These are phyloP conservation scores for Metschnikowia gelsemii DNA, from an alignment of 805 yeast species.

Conservation along the genomic window DNA sequence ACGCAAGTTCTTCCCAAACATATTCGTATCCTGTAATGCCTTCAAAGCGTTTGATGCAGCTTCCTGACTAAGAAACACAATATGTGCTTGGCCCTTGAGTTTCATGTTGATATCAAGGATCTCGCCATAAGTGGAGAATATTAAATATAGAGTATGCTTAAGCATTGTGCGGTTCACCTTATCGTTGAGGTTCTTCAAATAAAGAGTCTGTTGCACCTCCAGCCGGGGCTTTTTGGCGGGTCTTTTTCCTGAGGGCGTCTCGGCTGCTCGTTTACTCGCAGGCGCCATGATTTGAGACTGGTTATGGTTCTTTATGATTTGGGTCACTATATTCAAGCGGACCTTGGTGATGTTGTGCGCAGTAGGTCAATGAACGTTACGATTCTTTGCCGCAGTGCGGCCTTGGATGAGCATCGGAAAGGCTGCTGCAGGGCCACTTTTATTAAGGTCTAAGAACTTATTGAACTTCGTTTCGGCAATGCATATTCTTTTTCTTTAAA, in stretches of 20 bases:
- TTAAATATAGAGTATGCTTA: slow-evolving; percentile 53
- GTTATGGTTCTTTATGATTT: too few species aligned
- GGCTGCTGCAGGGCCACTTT: too few species aligned
- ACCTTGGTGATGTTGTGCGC: too few species aligned
- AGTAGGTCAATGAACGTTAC: too few species aligned
- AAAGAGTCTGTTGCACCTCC: slow-evolving; percentile 47
- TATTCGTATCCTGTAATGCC: slow-evolving; percentile 43
- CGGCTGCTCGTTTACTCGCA: slow-evolving; percentile 6
- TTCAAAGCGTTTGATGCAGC: slow-evolving; percentile 54
- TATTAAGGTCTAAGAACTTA: too few species aligned
- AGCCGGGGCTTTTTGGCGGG: slow-evolving; percentile 14
- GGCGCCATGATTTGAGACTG: slow-evolving; percentile 9
- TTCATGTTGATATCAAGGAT: slow-evolving; percentile 52
- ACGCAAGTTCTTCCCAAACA: slow-evolving; percentile 50
- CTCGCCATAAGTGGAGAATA: slow-evolving; percentile 66
- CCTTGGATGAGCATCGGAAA: too few species aligned
- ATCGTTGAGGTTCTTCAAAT: slow-evolving; percentile 59
- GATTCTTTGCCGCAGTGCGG: too few species aligned
- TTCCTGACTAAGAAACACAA: slow-evolving; percentile 47
- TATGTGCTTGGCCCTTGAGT: slow-evolving; percentile 67
- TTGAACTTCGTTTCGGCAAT: too few species aligned
- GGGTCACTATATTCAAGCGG: too few species aligned
- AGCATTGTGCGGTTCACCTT: slow-evolving; percentile 45
- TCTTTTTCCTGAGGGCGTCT: neutral
- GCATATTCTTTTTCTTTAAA: too few species aligned